Conservation (phyloP, 257 asterid species). For the Salvia miltiorrhiza region DNA sequence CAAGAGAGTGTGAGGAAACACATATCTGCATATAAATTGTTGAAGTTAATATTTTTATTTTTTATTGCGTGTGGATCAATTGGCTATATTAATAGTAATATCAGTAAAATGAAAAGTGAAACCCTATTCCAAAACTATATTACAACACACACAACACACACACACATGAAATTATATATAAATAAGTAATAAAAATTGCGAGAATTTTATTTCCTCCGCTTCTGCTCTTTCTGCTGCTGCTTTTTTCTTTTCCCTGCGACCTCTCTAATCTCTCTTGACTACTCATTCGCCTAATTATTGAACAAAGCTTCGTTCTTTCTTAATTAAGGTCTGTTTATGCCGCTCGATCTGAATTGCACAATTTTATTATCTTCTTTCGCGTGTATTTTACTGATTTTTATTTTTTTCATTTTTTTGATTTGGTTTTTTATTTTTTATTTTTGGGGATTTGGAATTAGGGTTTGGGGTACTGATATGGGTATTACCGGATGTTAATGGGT, state of each 20-base stretch:
- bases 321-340: conserved; percentile 31
- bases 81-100: neutral
- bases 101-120: neutral
- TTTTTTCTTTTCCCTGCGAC: conserved; percentile 21
- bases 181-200: conserved; percentile 21
- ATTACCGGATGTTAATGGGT: conserved; percentile 13
- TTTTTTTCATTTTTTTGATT: conserved; percentile 11
- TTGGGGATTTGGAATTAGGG: conserved; percentile 33
- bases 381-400: conserved; percentile 15
- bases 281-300: conserved; percentile 28
- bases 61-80: neutral
- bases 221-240: conserved; percentile 36
- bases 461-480: conserved; percentile 23
- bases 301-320: conserved; percentile 16
- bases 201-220: conserved; percentile 22
- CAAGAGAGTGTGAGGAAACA: neutral
- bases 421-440: neutral
- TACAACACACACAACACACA: neutral
- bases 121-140: conserved; percentile 19
- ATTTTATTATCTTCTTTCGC: neutral
- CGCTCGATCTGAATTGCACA: conserved; percentile 31
- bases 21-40: neutral
- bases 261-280: conserved; percentile 36
- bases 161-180: conserved; percentile 22
- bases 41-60: neutral